Conservation (phyloP, 768 basidiomycete genomes). For the Lentinula raphanica region DNA sequence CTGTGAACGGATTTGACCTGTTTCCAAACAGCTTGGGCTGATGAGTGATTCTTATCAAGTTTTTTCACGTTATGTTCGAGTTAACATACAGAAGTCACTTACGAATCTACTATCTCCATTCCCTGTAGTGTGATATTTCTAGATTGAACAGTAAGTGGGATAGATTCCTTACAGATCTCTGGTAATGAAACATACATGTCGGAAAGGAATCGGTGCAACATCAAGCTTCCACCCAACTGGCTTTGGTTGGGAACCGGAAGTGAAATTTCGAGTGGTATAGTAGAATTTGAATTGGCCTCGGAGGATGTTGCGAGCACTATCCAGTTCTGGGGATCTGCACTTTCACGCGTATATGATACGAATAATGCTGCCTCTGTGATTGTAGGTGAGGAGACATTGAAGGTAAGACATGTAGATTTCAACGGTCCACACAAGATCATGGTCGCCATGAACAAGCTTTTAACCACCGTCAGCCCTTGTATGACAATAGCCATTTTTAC, state of each 20-base stretch:
- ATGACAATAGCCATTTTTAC: too few relatives aligned
- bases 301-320: neutral
- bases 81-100: too few relatives aligned
- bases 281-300: neutral
- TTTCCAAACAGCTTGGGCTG: neutral
- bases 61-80: too few relatives aligned
- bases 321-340: neutral
- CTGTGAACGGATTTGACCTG: neutral
- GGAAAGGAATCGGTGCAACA: neutral
- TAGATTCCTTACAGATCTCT: neutral
- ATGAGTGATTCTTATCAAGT: too few relatives aligned
- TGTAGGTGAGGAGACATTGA: neutral
- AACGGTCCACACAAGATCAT: neutral
- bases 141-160: neutral
- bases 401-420: neutral
- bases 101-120: neutral
- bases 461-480: too few relatives aligned
- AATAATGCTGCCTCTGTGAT: neutral
- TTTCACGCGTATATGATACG: neutral
- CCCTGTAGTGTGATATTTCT: neutral
- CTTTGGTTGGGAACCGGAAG: too few relatives aligned
- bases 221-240: neutral
- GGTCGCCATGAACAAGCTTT: neutral
- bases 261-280: too few relatives aligned
- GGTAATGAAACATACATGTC: neutral